Evolutionary conservation across 2,329 filamentous ascomycete species (phyloP).

Genomic region (Teratosphaeria destructans): DNA sequence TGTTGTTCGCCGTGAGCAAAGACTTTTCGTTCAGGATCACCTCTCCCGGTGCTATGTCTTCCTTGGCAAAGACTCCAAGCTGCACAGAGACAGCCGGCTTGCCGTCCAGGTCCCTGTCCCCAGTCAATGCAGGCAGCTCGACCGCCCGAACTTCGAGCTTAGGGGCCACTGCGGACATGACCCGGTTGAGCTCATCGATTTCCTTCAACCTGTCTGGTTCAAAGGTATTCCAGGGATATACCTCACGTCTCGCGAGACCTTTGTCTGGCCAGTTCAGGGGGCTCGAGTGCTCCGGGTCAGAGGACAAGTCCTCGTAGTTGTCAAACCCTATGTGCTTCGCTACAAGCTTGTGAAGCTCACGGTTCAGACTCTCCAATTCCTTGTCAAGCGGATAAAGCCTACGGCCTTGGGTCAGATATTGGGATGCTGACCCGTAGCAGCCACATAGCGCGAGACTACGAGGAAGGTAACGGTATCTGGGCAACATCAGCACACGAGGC

Average conservation of each 20-base stretch:
- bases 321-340: background rate
- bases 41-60: slow-evolving; percentile 68
- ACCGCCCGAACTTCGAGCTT: slow-evolving; percentile 72
- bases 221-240: slow-evolving; percentile 53
- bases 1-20: slow-evolving; percentile 78
- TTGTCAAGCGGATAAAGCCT: slow-evolving; percentile 44
- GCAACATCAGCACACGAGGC: slow-evolving; percentile 1
- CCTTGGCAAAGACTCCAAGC: slow-evolving; percentile 79
- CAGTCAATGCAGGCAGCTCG: slow-evolving; percentile 57
- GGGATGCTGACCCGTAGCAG: slow-evolving; percentile 55
- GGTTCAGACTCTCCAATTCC: slow-evolving; percentile 41
- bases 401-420: slow-evolving; percentile 55
- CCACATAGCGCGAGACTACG: slow-evolving; percentile 50
- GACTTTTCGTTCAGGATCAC: slow-evolving; percentile 72
- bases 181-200: slow-evolving; percentile 52
- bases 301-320: background rate
- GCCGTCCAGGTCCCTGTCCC: background rate
- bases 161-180: slow-evolving; percentile 59
- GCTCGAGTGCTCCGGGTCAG: background rate
- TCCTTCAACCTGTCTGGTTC: slow-evolving; percentile 49
- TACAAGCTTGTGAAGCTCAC: slow-evolving; percentile 17
- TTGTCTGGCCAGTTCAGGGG: slow-evolving; percentile 51
- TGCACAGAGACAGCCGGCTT: slow-evolving; percentile 36
- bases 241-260: slow-evolving; percentile 55
- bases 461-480: slow-evolving; percentile 19